Percentiles rank a stretch among this genome's conserved stretches.
Conservation (phyloP, 192 early-diverging fungal species). For the Coemansia sp. region DNA sequence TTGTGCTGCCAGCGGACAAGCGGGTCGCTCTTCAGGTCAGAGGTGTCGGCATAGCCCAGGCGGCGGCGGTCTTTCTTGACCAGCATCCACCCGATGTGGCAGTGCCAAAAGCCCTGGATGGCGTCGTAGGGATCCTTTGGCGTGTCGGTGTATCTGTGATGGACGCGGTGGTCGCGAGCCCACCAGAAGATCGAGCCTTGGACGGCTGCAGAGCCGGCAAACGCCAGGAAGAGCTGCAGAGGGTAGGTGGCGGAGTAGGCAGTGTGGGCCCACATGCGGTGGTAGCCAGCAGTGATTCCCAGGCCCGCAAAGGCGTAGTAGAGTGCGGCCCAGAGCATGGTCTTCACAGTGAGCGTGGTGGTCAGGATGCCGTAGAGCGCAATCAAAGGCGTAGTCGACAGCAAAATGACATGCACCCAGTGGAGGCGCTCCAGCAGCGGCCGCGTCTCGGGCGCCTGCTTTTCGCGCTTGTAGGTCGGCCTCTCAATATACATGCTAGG, state of each 20-base stretch:
- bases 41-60: conserved; percentile 75
- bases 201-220: conserved; percentile 68
- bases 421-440: conserved; percentile 54
- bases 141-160: conserved; percentile 86
- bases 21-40: conserved; percentile 71
- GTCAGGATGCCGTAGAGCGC: conserved; percentile 75
- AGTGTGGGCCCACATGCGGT: conserved; percentile 79
- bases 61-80: conserved; percentile 67
- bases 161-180: conserved; percentile 79
- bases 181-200: conserved; percentile 86
- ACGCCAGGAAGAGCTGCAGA: conserved; percentile 59
- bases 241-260: conserved; percentile 63
- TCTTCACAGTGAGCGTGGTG: conserved; percentile 63
- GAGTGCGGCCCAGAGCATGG: conserved; percentile 53
- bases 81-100: conserved; percentile 85
- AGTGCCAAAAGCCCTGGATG: conserved; percentile 73
- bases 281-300: conserved; percentile 67
- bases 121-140: conserved; percentile 80
- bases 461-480: conserved; percentile 45
- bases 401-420: conserved; percentile 64
- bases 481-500: conserved; percentile 39
- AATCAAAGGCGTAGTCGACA: conserved; percentile 69
- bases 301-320: conserved; percentile 37
- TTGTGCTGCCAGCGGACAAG: conserved; percentile 74
- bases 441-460: conserved; percentile 34